Percentiles rank a stretch among this genome's conserved stretches.
phyloP scores from a whole-genome alignment of 768 basidiomycete genomes.

The Tylopilus vinaceipallidus region DNA sequence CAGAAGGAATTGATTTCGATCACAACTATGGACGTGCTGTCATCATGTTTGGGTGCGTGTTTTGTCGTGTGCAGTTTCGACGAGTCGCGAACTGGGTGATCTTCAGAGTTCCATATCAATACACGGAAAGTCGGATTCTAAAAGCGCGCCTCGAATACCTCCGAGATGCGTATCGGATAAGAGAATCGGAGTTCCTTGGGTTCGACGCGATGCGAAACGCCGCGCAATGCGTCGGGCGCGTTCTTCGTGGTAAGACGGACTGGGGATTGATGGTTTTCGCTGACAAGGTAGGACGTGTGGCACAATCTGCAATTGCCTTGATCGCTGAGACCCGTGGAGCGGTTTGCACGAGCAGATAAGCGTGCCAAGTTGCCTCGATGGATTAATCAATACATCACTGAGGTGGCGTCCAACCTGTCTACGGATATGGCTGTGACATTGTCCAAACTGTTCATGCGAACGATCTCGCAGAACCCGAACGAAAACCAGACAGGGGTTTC shows the following conservation, averaged over 20 bases:
- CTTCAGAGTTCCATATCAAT: slow-evolving; percentile 88
- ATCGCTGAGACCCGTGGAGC: slow-evolving; percentile 42
- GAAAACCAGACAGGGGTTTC: slow-evolving; percentile 95
- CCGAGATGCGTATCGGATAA: slow-evolving; percentile 96
- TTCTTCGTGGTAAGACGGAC: slow-evolving; percentile 96
- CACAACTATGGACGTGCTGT: slow-evolving; percentile 99
- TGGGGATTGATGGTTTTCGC: slow-evolving; percentile 99
- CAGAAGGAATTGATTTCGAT: slow-evolving; percentile 99
- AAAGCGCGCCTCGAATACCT: slow-evolving; percentile 97
- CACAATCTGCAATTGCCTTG: not conserved
- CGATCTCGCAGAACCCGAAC: slow-evolving; percentile 97
- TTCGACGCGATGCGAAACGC: slow-evolving; percentile 99
- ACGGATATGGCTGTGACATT: slow-evolving; percentile 96
- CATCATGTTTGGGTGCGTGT: slow-evolving; percentile 93
- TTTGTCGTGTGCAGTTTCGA: not conserved
- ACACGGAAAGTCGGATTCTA: slow-evolving; percentile 95
- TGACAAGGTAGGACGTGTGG: slow-evolving; percentile 71
- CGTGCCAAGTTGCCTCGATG: slow-evolving; percentile 94
- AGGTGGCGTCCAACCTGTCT: slow-evolving; percentile 93
- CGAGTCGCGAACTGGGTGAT: slow-evolving; percentile 2
- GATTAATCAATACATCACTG: slow-evolving; percentile 99
- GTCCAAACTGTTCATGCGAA: slow-evolving; percentile 95
- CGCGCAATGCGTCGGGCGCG: slow-evolving; percentile 97
- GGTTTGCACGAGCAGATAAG: slow-evolving; percentile 90
- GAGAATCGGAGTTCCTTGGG: slow-evolving; percentile 97